These are phyloP conservation scores for Aureobasidium sp. DNA, from an alignment of 2,329 filamentous ascomycete species.

Conservation along the genomic window DNA sequence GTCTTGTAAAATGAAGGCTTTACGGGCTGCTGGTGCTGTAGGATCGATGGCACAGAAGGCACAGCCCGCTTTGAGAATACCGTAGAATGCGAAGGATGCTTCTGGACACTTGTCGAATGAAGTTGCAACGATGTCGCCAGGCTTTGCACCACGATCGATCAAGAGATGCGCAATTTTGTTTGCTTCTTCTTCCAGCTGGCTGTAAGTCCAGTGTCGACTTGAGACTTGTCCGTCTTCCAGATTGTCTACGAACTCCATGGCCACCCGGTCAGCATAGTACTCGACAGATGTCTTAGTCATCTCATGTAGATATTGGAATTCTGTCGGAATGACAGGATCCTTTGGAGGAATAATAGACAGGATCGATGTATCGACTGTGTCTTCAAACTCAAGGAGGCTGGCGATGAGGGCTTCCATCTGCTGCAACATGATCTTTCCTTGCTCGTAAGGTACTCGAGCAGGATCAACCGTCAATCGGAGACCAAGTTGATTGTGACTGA, in stretches of 20 bases:
- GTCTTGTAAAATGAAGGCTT: constrained; percentile 68
- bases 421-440: constrained; percentile 56
- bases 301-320: constrained; percentile 59
- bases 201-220: constrained; percentile 61
- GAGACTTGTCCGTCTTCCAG: constrained; percentile 40
- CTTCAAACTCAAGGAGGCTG: constrained; percentile 39
- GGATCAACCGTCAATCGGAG: constrained; percentile 59
- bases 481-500: constrained; percentile 37
- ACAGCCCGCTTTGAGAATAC: constrained; percentile 73
- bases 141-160: constrained; percentile 35
- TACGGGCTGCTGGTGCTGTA: constrained; percentile 60
- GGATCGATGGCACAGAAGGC: constrained; percentile 75
- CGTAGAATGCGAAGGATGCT: constrained; percentile 73
- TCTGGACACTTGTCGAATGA: constrained; percentile 81
- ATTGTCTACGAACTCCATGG: constrained; percentile 57
- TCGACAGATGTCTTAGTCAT: constrained; percentile 61
- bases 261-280: constrained; percentile 49
- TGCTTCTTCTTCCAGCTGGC: constrained; percentile 59
- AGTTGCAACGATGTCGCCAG: constrained; percentile 60
- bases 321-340: constrained; percentile 46
- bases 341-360: constrained; percentile 60
- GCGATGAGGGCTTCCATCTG: constrained; percentile 65
- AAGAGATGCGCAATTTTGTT: constrained; percentile 65
- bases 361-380: constrained; percentile 31
- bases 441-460: constrained; percentile 56